Percentiles rank a stretch among this genome's conserved stretches.
Evolutionary conservation across 2,329 filamentous ascomycete genomes (phyloP).

Genomic region (Aspergillus persii): DNA sequence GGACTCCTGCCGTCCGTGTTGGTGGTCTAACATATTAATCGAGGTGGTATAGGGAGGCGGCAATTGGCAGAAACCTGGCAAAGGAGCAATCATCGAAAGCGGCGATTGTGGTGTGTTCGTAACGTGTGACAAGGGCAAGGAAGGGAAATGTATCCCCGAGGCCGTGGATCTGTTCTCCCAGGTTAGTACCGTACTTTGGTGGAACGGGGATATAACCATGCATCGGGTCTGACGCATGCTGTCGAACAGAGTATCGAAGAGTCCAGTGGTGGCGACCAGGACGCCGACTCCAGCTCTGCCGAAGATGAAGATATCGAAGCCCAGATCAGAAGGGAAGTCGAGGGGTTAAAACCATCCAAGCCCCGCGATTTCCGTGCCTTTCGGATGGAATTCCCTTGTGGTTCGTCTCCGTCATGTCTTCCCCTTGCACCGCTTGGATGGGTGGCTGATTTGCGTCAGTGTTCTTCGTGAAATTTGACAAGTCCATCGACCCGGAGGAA

Average conservation of each 20-base stretch:
- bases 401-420: constrained; percentile 27
- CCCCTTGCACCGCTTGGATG: constrained; percentile 43
- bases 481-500: constrained; percentile 58
- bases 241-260: constrained; percentile 18
- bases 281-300: constrained; percentile 29
- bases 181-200: constrained; percentile 36
- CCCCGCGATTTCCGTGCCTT: constrained; percentile 52
- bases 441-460: constrained; percentile 8
- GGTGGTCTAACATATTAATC: constrained; percentile 2
- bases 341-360: constrained; percentile 47
- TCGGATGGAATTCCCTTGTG: constrained; percentile 52
- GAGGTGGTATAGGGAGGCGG: constrained; percentile 23
- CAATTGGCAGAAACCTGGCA: constrained; percentile 28
- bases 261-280: constrained; percentile 17
- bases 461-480: constrained; percentile 55
- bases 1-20: not conserved
- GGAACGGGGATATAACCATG: not conserved
- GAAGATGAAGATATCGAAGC: constrained; percentile 58
- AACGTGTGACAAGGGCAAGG: constrained; percentile 61
- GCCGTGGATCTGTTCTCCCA: constrained; percentile 57
- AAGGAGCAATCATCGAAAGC: constrained; percentile 33
- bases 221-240: constrained; percentile 5
- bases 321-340: constrained; percentile 59
- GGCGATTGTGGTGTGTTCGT: constrained; percentile 64
- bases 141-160: constrained; percentile 59